Percentiles rank a stretch among this genome's conserved stretches.
Evolutionary conservation across 371 early-diverging fungal species (phyloP).

Genomic region (Apophysomyces ossiformis): DNA sequence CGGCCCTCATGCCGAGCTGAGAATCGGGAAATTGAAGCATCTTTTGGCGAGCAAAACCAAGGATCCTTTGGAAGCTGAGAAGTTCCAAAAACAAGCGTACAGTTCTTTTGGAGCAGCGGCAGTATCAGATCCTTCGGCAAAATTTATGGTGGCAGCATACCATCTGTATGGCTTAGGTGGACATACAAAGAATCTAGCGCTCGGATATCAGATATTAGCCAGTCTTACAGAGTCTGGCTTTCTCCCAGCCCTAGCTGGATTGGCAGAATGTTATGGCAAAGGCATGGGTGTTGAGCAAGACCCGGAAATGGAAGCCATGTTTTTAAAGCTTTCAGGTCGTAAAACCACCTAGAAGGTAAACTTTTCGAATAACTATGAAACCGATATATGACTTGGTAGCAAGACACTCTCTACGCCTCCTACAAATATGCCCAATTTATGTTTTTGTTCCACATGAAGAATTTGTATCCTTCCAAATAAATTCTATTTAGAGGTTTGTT

Average conservation of each 20-base stretch:
- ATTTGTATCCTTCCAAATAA: background rate
- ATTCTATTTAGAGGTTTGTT: too few species aligned
- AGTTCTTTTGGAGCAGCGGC: conserved; percentile 19
- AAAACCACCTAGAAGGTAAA: background rate
- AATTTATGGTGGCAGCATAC: conserved; percentile 30
- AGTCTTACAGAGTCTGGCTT: conserved; percentile 20
- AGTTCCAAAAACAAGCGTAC: conserved; percentile 23
- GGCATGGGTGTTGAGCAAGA: conserved; percentile 26
- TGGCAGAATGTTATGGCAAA: conserved; percentile 30
- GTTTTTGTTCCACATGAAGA: background rate
- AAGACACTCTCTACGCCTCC: too few species aligned
- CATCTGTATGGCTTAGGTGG: conserved; percentile 29
- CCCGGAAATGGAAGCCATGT: conserved; percentile 14
- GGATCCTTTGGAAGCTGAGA: background rate
- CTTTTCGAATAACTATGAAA: background rate
- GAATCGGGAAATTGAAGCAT: conserved; percentile 27
- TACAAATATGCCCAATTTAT: too few species aligned
- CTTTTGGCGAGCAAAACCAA: conserved; percentile 14
- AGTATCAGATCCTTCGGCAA: conserved; percentile 15
- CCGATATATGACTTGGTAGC: background rate
- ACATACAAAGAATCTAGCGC: conserved; percentile 11
- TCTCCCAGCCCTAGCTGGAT: conserved; percentile 17
- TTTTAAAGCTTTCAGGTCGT: conserved; percentile 15
- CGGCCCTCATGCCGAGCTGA: conserved; percentile 27
- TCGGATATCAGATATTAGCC: conserved; percentile 19